These are phyloP conservation scores for Hypomyces perniciosus DNA, from an alignment of 2,329 filamentous ascomycete species.

Conservation along the genomic window DNA sequence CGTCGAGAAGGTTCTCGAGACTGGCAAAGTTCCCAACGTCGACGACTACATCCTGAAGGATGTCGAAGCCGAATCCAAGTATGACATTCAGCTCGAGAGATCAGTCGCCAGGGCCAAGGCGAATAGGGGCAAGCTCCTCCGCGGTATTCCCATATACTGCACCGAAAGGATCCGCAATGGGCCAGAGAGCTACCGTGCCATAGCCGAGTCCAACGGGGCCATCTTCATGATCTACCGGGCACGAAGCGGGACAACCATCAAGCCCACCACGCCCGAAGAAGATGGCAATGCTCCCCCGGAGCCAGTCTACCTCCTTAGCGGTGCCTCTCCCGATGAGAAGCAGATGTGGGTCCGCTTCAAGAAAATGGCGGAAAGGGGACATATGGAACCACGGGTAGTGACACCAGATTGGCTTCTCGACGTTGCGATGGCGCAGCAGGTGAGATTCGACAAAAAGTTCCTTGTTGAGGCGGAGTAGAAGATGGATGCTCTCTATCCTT, in stretches of 20 bases:
- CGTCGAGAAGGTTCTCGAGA: conserved; percentile 69
- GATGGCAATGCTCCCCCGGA: conserved; percentile 56
- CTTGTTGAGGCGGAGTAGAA: conserved; percentile 30
- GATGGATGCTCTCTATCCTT: neutral
- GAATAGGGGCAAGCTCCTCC: conserved; percentile 71
- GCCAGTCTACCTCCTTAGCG: conserved; percentile 78
- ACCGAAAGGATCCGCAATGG: conserved; percentile 74
- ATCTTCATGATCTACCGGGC: conserved; percentile 72
- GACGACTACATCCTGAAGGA: conserved; percentile 66
- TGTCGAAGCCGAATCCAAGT: conserved; percentile 63
- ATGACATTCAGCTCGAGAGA: conserved; percentile 62
- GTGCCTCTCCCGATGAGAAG: conserved; percentile 59
- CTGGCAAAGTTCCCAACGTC: conserved; percentile 57
- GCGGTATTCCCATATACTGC: conserved; percentile 75
- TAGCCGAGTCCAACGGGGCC: conserved; percentile 84
- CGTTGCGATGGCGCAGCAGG: conserved; percentile 80
- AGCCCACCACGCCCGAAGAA: conserved; percentile 58
- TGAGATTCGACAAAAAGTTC: conserved; percentile 62
- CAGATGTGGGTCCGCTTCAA: conserved; percentile 75
- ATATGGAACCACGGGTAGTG: conserved; percentile 77
- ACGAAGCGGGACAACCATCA: conserved; percentile 61
- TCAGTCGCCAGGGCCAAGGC: conserved; percentile 64
- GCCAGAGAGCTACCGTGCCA: conserved; percentile 75
- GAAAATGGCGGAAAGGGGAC: conserved; percentile 69
- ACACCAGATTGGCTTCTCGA: conserved; percentile 84